Conservation (phyloP, 208 protist species). For the Vickermania spadyakhi region DNA sequence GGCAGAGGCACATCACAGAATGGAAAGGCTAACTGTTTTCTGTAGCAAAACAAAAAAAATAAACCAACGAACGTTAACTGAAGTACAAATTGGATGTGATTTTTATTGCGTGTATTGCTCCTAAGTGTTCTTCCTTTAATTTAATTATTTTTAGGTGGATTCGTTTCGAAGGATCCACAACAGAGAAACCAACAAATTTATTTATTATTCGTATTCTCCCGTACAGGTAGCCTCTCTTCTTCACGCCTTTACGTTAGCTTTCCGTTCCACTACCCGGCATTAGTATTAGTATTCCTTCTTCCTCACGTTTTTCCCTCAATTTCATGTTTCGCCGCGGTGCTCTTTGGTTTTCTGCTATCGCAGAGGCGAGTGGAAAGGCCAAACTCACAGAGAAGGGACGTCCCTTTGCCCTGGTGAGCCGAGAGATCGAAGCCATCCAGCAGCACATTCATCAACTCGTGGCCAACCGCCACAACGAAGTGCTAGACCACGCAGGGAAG, state of each 20-base stretch:
- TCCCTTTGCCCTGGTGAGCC: conserved; percentile 48
- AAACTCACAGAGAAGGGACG: conserved; percentile 34
- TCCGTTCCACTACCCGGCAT: background rate
- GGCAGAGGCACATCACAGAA: too few species aligned
- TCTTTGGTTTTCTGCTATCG: background rate
- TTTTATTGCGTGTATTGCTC: too few species aligned
- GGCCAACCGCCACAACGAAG: conserved; percentile 46
- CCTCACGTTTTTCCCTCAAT: too few species aligned
- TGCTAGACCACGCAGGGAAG: conserved; percentile 71
- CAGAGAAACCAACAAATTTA: background rate
- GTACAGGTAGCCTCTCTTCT: background rate
- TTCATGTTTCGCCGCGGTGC: background rate
- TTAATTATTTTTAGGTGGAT: too few species aligned
- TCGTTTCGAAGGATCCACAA: background rate
- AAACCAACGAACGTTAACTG: too few species aligned
- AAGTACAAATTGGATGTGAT: too few species aligned
- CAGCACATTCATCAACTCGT: conserved; percentile 55
- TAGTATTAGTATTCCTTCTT: too few species aligned
- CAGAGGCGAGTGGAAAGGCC: conserved; percentile 11
- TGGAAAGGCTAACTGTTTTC: too few species aligned
- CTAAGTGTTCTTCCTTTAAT: too few species aligned
- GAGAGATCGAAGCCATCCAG: conserved; percentile 55
- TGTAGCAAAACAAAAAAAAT: too few species aligned
- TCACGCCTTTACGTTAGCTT: too few species aligned
- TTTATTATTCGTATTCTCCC: background rate